Conservation (phyloP, 768 basidiomycete species). For the Rhodotorula sphaerocarpa region DNA sequence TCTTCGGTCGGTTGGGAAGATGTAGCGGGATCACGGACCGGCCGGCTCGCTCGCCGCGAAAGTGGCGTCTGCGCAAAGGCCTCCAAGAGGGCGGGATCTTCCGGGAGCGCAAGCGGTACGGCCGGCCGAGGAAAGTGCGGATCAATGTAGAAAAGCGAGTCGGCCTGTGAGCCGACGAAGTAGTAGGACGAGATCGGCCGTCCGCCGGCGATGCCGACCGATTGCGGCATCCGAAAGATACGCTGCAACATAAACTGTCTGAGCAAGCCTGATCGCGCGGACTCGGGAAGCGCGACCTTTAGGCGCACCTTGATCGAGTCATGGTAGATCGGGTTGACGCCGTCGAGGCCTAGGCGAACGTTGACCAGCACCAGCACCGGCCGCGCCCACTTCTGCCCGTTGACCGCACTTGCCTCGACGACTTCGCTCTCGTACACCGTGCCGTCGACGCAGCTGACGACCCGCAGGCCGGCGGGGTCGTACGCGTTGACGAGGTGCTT, state of each 20-base stretch:
- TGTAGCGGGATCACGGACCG: no score
- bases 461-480: slow-evolving; percentile 69
- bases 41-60: slow-evolving; percentile 12
- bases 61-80: no score
- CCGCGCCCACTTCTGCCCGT: slow-evolving; percentile 56
- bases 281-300: no score
- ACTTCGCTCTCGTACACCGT: slow-evolving; percentile 79
- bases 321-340: slow-evolving; percentile 91
- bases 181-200: slow-evolving; percentile 96
- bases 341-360: slow-evolving; percentile 76
- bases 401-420: slow-evolving; percentile 52
- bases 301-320: slow-evolving; percentile 63
- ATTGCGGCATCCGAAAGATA: slow-evolving; percentile 87
- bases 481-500: slow-evolving; percentile 73
- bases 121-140: slow-evolving; percentile 57
- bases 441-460: slow-evolving; percentile 72
- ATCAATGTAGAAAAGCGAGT: slow-evolving; percentile 57
- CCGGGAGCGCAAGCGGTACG: slow-evolving; percentile 54
- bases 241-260: slow-evolving; percentile 49
- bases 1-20: no score
- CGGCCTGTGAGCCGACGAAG: slow-evolving; percentile 86
- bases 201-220: slow-evolving; percentile 91
- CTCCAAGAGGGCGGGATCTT: not conserved
- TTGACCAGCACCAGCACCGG: slow-evolving; percentile 81
- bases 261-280: no score